Conservation (phyloP, 2,329 filamentous ascomycete species). For the Akanthomyces uredinophilus region DNA sequence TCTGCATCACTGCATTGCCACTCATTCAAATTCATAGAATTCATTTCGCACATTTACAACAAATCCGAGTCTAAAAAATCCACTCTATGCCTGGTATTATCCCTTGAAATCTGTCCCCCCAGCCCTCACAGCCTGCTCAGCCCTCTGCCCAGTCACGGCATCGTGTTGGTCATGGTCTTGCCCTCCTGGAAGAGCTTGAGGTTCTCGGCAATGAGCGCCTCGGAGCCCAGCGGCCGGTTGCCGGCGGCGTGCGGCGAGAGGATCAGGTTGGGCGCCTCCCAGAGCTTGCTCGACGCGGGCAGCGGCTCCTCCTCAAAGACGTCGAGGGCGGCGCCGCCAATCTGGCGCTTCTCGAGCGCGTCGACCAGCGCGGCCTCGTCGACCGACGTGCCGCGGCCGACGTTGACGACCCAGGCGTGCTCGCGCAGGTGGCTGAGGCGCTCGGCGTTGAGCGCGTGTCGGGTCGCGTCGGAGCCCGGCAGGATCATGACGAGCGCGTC, state of each 20-base stretch:
- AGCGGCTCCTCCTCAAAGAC: slow-evolving; percentile 45
- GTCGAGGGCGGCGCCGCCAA: slow-evolving; percentile 46
- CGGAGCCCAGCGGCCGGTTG: slow-evolving; percentile 54
- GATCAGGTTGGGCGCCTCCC: slow-evolving; percentile 46
- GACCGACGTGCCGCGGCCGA: slow-evolving; percentile 44
- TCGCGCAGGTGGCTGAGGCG: slow-evolving; percentile 48
- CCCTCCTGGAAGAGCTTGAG: slow-evolving; percentile 54
- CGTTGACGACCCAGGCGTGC: slow-evolving; percentile 53
- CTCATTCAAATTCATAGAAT: neutral
- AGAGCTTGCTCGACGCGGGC: slow-evolving; percentile 39
- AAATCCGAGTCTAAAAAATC: neutral
- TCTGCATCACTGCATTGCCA: neutral
- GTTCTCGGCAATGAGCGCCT: slow-evolving; percentile 57
- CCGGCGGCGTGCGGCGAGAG: slow-evolving; percentile 56
- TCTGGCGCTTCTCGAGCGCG: slow-evolving; percentile 37
- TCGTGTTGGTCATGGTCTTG: slow-evolving; percentile 53
- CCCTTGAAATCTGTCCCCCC: neutral
- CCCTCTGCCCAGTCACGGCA: slow-evolving; percentile 21
- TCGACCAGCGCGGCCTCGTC: slow-evolving; percentile 45
- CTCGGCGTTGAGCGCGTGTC: slow-evolving; percentile 50
- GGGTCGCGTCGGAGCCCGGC: slow-evolving; percentile 52
- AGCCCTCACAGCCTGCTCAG: neutral
- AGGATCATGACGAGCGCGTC: slow-evolving; percentile 66
- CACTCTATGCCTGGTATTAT: neutral
- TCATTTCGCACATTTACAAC: neutral